Base-by-base conservation (phyloP, 768 basidiomycete species). In the Pulveroboletus sp. region DNA sequence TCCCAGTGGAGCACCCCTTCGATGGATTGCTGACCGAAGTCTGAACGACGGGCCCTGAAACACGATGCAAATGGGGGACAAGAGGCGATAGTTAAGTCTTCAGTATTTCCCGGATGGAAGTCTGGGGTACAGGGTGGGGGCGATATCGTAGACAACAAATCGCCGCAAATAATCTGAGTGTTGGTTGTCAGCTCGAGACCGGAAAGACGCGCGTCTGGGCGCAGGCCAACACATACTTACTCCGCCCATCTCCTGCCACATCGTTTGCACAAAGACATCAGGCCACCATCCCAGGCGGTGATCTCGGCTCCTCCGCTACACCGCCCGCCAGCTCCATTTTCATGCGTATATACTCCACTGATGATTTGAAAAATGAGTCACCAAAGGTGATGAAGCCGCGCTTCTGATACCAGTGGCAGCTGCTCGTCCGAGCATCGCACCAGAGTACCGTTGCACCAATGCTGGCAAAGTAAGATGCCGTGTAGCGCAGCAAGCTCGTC, bases 331-430 rank as follows among this genome's bases (percentile, higher is more conserved):
- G 50, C 46, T 56, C 59, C 55, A 72, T 68, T 61, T 64, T 70
- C 81, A 84, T 82, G 43, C 77, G 71, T 53, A 78, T 65, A 59
- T 82, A 85, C 66, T 80, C 70, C 53, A 81, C 75, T 35, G 67
- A 60, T 6, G 72, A 73, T 66, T 82, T 83, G 65, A 58, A 80
- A 61, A 85, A 82, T 1, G 45, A 63, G 16, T 69, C 63, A 17
- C 81, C 81, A 48, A 81, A 78, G n/a, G 67, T 51, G 20, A 58
- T 41, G 61, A 84, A 68, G 3, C 78, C 80, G 49, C 78, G 73
- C 50, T 71, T 76, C 52, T 70, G 61, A 61, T 83, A 84, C 79
- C 81, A 83, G 19, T 50, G 65, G 19, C 61, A 51, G 6, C 71
- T 73, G 14, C 72, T 65, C 38, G 64, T 61, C 52, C 81, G 65